Percentiles rank a stretch among this genome's conserved stretches.
These are phyloP conservation scores for Ramaria sp. DNA, from an alignment of 768 basidiomycete genomes.

Conservation along the genomic window DNA sequence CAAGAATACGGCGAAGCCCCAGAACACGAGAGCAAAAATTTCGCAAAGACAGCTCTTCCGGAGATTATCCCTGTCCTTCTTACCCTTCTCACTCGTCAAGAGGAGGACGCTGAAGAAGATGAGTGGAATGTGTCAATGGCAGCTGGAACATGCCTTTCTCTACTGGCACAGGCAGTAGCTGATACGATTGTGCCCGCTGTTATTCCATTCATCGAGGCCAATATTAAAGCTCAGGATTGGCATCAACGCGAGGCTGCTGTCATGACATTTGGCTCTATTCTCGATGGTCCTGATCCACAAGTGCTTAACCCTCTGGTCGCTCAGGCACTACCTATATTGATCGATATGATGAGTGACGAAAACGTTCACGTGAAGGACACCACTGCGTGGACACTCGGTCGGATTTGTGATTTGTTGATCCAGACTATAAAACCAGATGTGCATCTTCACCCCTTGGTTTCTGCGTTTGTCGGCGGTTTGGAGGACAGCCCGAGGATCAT, in stretches of 20 bases:
- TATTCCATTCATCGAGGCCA: conserved; percentile 95
- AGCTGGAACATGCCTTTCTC: conserved; percentile 80
- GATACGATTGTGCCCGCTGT: conserved; percentile 87
- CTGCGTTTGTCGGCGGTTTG: conserved; percentile 73
- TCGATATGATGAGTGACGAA: conserved; percentile 88
- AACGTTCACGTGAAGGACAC: conserved; percentile 90
- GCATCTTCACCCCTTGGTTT: conserved; percentile 74
- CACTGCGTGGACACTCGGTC: conserved; percentile 93
- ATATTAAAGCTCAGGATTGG: conserved; percentile 92
- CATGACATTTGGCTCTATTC: conserved; percentile 96
- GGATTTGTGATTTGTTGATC: conserved; percentile 87
- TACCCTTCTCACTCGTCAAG: conserved; percentile 79
- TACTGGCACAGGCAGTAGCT: conserved; percentile 82
- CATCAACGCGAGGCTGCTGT: conserved; percentile 92
- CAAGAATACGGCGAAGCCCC: conserved; percentile 82
- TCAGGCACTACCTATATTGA: conserved; percentile 87
- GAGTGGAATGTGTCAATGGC: conserved; percentile 99
- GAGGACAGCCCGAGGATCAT: conserved; percentile 76
- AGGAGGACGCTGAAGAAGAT: conserved; percentile 95
- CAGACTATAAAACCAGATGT: conserved; percentile 79
- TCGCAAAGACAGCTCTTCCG: conserved; percentile 88
- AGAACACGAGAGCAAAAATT: conserved; percentile 77
- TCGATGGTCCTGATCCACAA: conserved; percentile 87
- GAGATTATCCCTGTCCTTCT: conserved; percentile 93
- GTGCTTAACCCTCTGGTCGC: conserved; percentile 85